Evolutionary conservation across 140 eudicot species (phyloP).

Genomic region (Bidens hawaiensis): DNA sequence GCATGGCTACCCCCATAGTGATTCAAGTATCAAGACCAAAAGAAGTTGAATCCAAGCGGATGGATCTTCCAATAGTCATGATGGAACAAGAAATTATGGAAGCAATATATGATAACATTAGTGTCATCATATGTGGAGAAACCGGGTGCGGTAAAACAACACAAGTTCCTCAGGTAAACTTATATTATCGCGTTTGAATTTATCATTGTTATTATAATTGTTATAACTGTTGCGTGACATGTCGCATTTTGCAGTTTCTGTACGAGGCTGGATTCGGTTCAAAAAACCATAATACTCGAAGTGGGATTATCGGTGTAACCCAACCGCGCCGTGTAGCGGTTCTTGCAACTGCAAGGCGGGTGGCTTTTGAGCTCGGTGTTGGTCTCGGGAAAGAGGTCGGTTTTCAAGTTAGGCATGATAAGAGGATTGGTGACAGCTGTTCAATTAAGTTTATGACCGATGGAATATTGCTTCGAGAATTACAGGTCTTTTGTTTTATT

Average conservation of each 20-base stretch:
- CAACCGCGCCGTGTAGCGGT: slow-evolving; percentile 99
- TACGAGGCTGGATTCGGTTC: slow-evolving; percentile 96
- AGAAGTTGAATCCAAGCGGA: slow-evolving; percentile 70
- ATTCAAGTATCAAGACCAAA: slow-evolving; percentile 76
- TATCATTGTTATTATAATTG: too few relatives aligned
- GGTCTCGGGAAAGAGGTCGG: slow-evolving; percentile 88
- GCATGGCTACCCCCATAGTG: slow-evolving; percentile 42
- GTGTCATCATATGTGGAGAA: slow-evolving; percentile 89
- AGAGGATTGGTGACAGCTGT: slow-evolving; percentile 68
- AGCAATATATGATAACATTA: slow-evolving; percentile 71
- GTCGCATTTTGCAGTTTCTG: slow-evolving; percentile 58
- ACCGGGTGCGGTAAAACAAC: slow-evolving; percentile 99
- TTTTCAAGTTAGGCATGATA: slow-evolving; percentile 91
- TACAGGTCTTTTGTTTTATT: slow-evolving; percentile 53
- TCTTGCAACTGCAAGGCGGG: slow-evolving; percentile 90
- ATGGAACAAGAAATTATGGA: slow-evolving; percentile 99
- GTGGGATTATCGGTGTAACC: slow-evolving; percentile 92
- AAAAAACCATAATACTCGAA: slow-evolving; percentile 25
- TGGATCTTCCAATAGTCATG: slow-evolving; percentile 88
- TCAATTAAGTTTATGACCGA: slow-evolving; percentile 97
- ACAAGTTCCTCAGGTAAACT: slow-evolving; percentile 93
- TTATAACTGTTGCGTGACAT: slow-evolving; percentile 11
- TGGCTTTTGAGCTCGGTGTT: slow-evolving; percentile 90
- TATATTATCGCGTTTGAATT: not conserved
- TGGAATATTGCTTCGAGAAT: slow-evolving; percentile 94